Conservation (phyloP, 495 filamentous ascomycete species). For the Penicillium macrosclerotiorum region DNA sequence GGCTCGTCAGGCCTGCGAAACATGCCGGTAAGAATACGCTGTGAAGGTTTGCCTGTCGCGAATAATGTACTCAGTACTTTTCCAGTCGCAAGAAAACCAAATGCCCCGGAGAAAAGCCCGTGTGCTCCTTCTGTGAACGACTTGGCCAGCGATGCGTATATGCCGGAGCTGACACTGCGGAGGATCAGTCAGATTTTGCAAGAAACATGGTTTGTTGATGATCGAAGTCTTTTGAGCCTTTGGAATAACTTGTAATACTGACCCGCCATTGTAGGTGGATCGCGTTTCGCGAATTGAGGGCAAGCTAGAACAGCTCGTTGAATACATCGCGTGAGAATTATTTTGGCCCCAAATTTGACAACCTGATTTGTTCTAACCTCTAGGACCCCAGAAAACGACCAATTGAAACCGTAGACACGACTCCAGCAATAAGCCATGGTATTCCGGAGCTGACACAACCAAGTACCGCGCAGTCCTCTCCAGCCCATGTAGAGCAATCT, state of each 20-base stretch:
- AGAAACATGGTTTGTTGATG: slow-evolving; percentile 17
- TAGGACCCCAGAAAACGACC: not conserved
- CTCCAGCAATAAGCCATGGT: not conserved
- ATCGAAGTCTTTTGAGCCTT: not conserved
- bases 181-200: slow-evolving; percentile 17
- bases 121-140: slow-evolving; percentile 40
- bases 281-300: slow-evolving; percentile 37
- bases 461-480: not conserved
- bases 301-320: slow-evolving; percentile 33
- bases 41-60: not conserved
- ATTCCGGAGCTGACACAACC: not conserved
- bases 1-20: slow-evolving; percentile 40
- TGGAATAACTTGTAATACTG: not conserved
- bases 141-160: slow-evolving; percentile 41
- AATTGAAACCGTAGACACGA: not conserved
- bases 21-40: slow-evolving; percentile 34
- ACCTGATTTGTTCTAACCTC: not conserved
- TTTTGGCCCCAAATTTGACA: not conserved
- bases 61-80: not conserved
- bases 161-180: slow-evolving; percentile 21
- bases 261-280: slow-evolving; percentile 27
- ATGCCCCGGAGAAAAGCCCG: slow-evolving; percentile 43
- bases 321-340: slow-evolving; percentile 25
- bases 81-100: slow-evolving; percentile 41
- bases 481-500: not conserved